Evolutionary conservation across 495 filamentous ascomycete genomes (phyloP).

Genomic region (Penicillium macrosclerotiorum): DNA sequence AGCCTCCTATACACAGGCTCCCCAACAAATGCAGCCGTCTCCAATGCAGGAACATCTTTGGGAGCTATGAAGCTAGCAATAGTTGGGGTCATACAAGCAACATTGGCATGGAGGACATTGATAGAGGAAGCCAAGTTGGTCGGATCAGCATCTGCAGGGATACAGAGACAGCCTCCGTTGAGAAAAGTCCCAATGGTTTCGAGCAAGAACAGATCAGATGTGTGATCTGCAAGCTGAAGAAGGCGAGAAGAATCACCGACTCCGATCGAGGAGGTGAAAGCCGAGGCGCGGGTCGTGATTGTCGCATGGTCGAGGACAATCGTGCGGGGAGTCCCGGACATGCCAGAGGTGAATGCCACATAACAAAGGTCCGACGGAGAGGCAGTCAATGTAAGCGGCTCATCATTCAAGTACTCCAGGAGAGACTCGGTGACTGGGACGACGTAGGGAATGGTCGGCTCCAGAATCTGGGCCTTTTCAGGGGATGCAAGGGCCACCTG

Average conservation of each 20-base stretch:
- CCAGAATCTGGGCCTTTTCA: conserved; percentile 34
- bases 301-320: conserved; percentile 39
- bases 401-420: conserved; percentile 34
- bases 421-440: conserved; percentile 37
- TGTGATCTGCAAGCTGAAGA: conserved; percentile 56
- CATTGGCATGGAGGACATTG: conserved; percentile 32
- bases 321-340: conserved; percentile 37
- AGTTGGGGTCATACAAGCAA: conserved; percentile 41
- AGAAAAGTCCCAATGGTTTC: conserved; percentile 42
- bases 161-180: conserved; percentile 45
- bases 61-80: conserved; percentile 49
- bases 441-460: conserved; percentile 38
- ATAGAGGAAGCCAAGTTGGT: conserved; percentile 31
- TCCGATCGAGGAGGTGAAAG: conserved; percentile 44
- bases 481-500: conserved; percentile 46
- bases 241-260: conserved; percentile 51
- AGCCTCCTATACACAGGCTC: conserved; percentile 6
- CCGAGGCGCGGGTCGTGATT: conserved; percentile 43
- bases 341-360: conserved; percentile 55
- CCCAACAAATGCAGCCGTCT: conserved; percentile 41
- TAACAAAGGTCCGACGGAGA: conserved; percentile 37
- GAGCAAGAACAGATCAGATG: conserved; percentile 39
- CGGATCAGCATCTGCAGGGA: conserved; percentile 32
- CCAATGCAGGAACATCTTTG: conserved; percentile 34
- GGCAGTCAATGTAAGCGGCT: conserved; percentile 11